Base-by-base conservation (phyloP, 352 stramenopile species). In the Pythium dissimile region DNA sequence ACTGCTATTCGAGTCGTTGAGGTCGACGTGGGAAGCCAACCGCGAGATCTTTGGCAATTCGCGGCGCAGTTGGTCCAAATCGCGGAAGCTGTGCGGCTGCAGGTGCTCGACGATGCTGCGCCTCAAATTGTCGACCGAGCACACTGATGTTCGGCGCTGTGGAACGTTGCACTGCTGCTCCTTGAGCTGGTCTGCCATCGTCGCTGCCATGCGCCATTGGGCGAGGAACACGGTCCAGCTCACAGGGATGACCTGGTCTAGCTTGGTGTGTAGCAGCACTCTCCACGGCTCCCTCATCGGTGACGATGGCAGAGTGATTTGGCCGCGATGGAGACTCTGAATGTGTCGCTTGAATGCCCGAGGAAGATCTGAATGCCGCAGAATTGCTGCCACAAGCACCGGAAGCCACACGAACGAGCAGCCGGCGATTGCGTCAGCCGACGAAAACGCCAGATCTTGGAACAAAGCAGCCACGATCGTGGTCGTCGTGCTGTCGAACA, bases 211-310 rank as follows among this genome's bases (percentile, higher is more conserved):
- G 3, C 73, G 69, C 78, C 78, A 88, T 37, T 76, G 78, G 3
- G 75, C 64, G 24, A 88, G 67, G 42, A 86, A 84, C 0, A 78
- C 44, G 3, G 67, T 52, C 78, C 78, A 88, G 35, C 71, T 85
- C 23, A 88, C 49, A 0, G 72, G 67, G 15, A 63, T 50, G 18
- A 83, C 54, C 21, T 79, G 62, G 5, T 77, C 59, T 2, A 83
- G 39, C 10, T 68, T 54, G 8, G 77, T 53, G 1, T 45, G 27
- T 6, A 82, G 65, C n/a, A 77, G 59, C 37, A 50, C 39, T 31
- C 47, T 34, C 61, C 61, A 68, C 3, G 47, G 45, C 31, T 48
- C 27, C 5, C 39, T 20, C 15, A 20, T 4, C 16, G 9, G 41
- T 8, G 15, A 2, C 12, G 23, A 18, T 37, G 15, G 21, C n/a